Evolutionary conservation across 2,329 filamentous ascomycete species (phyloP), one percentile per base, ranked within the genome.

Genomic region (Fusarium sacchari): DNA sequence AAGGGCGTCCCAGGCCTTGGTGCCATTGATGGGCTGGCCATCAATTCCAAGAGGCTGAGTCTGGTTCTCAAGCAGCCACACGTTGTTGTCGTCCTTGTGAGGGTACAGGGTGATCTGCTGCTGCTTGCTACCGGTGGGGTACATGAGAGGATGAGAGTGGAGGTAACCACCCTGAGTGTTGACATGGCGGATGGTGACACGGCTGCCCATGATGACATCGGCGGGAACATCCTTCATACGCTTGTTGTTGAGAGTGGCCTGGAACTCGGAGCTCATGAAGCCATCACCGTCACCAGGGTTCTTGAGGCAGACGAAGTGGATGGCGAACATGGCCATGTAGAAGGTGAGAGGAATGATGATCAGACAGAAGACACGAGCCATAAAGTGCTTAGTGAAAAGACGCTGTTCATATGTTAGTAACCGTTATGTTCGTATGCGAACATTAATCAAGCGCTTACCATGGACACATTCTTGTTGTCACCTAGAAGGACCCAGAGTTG

Each of bases 231-330:
- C 95, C 81, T 94, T 92, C 96, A 99, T 99, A 60, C 90, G 92
- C 87, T 98, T 99, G 79, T 91, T 95, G 85, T 98, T 99, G 75
- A 99, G 87, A 5, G 96, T 98, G 37, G 96, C 93, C 85, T 99
- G 96, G 87, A 99, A 99, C 81, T 99, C 96, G 62, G 96, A 97
- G 80, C 95, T 98, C 96, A 99, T 99, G 87, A 99, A 99, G 62
- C 96, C 96, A 83, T 99, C 96, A 61, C 96, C 96, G 59, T 99
- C 96, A 68, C 96, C 96, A 34, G 96, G 96, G 84, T 99, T 99
- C 68, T 92, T 90, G 46, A 99, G 89, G 86, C 94, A 97, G 76
- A 95, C 77, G 84, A 99, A 99, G 86, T 99, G 96, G 78, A 99
- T 97, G 60, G 90, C 95, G 80, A 99, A 99, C 94, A 98, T 97